Conservation (phyloP, 1,284 basidiomycete genomes). For the Bondarzewia mesenterica region DNA sequence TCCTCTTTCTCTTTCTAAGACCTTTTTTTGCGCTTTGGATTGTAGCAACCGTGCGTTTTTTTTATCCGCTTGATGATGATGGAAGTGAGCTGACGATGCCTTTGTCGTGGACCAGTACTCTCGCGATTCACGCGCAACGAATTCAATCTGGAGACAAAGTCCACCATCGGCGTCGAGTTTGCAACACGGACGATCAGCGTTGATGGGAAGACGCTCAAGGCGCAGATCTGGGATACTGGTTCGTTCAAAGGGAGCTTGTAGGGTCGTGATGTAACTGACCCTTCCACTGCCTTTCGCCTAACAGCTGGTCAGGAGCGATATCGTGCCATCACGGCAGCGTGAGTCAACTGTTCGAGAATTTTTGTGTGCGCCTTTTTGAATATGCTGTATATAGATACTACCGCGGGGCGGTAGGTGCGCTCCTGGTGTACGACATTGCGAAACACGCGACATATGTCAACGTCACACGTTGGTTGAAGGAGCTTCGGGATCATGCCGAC, state of each 20-base stretch:
- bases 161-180: constrained; percentile 99
- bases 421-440: constrained; percentile 90
- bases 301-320: constrained; percentile 97
- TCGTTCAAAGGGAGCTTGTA: constrained; percentile 16
- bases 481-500: constrained; percentile 91
- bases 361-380: not conserved
- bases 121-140: constrained; percentile 98
- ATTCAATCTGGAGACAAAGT: constrained; percentile 98
- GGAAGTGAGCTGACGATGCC: not conserved
- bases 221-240: constrained; percentile 99
- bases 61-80: not conserved
- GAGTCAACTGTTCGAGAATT: constrained; percentile 28
- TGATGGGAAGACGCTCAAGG: constrained; percentile 96
- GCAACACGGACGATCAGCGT: constrained; percentile 94
- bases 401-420: constrained; percentile 92
- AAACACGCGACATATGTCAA: constrained; percentile 96
- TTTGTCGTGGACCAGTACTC: constrained; percentile 43
- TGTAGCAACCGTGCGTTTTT: constrained; percentile 25
- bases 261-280: constrained; percentile 1
- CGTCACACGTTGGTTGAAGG: constrained; percentile 97
- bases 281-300: constrained; percentile 3
- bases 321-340: constrained; percentile 97
- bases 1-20: not conserved
- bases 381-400: constrained; percentile 68
- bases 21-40: not conserved